Conservation (phyloP, 352 stramenopile genomes). For the Phytopythium aichiense region DNA sequence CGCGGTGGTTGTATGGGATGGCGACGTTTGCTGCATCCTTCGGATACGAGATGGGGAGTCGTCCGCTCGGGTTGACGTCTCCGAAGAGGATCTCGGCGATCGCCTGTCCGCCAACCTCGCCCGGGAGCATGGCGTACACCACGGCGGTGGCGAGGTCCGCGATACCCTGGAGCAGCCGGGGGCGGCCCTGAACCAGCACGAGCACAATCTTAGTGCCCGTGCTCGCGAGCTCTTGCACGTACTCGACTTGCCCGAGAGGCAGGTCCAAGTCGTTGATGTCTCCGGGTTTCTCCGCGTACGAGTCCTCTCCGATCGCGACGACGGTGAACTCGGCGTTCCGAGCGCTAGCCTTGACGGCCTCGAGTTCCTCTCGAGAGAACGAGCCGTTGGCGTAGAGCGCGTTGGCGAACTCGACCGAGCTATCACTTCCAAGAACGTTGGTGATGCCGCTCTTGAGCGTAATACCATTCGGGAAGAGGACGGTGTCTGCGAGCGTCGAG, state of each 20-base stretch:
- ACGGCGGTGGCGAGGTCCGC: conserved; percentile 59
- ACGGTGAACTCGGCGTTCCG: conserved; percentile 43
- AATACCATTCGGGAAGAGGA: conserved; percentile 64
- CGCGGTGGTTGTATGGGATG: conserved; percentile 70
- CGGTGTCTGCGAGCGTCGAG: conserved; percentile 55
- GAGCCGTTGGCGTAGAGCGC: conserved; percentile 49
- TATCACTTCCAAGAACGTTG: conserved; percentile 19
- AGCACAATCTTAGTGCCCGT: conserved; percentile 81
- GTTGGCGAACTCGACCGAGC: conserved; percentile 44
- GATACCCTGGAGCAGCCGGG: conserved; percentile 63
- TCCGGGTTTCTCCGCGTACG: conserved; percentile 85
- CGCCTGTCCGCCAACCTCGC: conserved; percentile 75
- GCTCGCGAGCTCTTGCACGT: conserved; percentile 62
- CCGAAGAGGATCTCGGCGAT: conserved; percentile 82
- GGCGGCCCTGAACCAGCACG: conserved; percentile 73
- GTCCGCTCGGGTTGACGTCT: conserved; percentile 69
- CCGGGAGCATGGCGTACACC: conserved; percentile 74
- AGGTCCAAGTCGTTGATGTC: conserved; percentile 83
- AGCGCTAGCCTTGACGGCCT: conserved; percentile 22
- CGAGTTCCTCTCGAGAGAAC: conserved; percentile 41
- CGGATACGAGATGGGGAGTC: conserved; percentile 78
- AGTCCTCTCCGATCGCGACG: conserved; percentile 68
- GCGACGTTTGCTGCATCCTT: conserved; percentile 49
- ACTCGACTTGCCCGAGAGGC: conserved; percentile 68
- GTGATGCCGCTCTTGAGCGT: conserved; percentile 55